Conservation (phyloP, 1,284 basidiomycete species). For the Cutaneotrichosporon dermatis region DNA sequence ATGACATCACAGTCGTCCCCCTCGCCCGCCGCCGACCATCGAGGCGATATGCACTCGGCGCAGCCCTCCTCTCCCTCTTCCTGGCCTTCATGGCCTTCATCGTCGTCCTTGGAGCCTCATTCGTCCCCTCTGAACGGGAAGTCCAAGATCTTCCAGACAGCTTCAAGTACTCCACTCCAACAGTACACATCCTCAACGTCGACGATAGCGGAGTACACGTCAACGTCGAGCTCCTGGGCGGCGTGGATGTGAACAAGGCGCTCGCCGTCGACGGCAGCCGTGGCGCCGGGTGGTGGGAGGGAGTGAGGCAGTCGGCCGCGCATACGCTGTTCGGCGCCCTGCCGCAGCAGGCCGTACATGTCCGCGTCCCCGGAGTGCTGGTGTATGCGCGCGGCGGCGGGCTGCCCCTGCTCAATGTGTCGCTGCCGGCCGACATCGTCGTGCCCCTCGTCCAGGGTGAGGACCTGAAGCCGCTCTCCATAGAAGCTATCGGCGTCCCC, state of each 20-base stretch:
- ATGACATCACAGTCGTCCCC: background rate
- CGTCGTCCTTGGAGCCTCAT: constrained; percentile 31
- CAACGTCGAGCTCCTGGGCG: constrained; percentile 35
- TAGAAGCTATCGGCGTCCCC: constrained; percentile 32
- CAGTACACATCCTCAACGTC: constrained; percentile 39
- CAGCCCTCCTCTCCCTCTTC: no score
- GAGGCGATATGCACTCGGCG: no score
- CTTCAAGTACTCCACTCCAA: constrained; percentile 9
- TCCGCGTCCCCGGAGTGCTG: constrained; percentile 18
- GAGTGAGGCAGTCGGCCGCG: constrained; percentile 25
- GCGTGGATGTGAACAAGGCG: constrained; percentile 39
- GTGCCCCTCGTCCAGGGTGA: constrained; percentile 28
- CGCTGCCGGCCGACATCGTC: constrained; percentile 20
- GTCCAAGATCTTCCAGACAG: constrained; percentile 1
- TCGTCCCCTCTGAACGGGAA: constrained; percentile 14
- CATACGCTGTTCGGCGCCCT: constrained; percentile 20
- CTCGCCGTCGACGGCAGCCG: constrained; percentile 30
- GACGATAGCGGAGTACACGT: constrained; percentile 39
- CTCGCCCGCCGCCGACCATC: no score
- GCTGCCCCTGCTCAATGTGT: constrained; percentile 28
- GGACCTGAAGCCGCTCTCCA: constrained; percentile 32
- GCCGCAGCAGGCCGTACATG: constrained; percentile 15
- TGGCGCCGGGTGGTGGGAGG: constrained; percentile 46
- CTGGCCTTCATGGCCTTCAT: background rate
- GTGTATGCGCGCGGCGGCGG: constrained; percentile 5